phyloP scores from a whole-genome alignment of 2,329 filamentous ascomycete species.

The Colletotrichum destructivum region DNA sequence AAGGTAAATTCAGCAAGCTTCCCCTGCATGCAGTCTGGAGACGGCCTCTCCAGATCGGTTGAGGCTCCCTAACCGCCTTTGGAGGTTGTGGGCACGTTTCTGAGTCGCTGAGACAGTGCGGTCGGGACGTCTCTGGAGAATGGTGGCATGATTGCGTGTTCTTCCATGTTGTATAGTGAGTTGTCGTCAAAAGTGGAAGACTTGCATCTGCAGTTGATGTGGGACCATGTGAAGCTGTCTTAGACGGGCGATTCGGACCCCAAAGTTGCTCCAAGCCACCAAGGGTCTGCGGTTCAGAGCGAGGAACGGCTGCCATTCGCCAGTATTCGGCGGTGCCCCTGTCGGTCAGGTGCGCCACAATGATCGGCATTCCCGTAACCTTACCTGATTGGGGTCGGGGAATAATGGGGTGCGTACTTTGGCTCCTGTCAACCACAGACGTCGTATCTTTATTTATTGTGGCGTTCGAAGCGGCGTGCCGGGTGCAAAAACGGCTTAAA shows the following conservation, averaged over 20 bases:
- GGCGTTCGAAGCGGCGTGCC: background rate
- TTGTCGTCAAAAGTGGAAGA: background rate
- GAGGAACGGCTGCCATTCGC: constrained; percentile 23
- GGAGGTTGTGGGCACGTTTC: background rate
- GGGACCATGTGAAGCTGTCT: constrained; percentile 16
- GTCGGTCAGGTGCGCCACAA: constrained; percentile 43
- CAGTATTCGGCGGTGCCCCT: constrained; percentile 14
- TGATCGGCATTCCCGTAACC: constrained; percentile 43
- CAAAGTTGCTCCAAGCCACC: background rate
- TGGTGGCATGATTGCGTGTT: background rate
- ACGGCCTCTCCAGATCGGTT: background rate
- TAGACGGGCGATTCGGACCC: constrained; percentile 4
- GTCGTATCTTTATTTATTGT: constrained; percentile 12
- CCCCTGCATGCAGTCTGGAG: background rate
- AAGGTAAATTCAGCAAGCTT: background rate
- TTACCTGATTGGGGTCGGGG: constrained; percentile 36
- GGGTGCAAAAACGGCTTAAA: constrained; percentile 13
- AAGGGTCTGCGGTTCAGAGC: background rate
- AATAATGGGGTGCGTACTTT: constrained; percentile 32
- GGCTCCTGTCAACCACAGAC: constrained; percentile 21
- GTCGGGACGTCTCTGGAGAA: background rate
- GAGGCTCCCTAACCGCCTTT: background rate
- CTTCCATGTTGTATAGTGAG: background rate
- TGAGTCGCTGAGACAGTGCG: background rate
- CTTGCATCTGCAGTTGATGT: background rate